A percentile compares a stretch with the other conserved stretches of the same genome.
Evolutionary conservation across 2,329 filamentous ascomycete genomes (phyloP).

Genomic region (Colletotrichum sp.): DNA sequence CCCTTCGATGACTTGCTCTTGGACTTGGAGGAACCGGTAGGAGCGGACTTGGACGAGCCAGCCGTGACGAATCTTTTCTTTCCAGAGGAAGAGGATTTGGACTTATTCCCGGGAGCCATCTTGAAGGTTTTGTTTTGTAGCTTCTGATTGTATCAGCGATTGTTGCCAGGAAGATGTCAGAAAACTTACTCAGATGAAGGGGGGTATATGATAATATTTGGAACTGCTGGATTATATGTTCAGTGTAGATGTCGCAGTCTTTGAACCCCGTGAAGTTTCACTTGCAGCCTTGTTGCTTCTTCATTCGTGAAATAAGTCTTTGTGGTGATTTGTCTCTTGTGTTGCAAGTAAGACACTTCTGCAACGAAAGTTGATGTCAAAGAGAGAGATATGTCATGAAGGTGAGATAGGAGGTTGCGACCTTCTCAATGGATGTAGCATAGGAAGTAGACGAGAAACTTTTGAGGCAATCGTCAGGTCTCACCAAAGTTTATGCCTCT

Average conservation of each 20-base stretch:
- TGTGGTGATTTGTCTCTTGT: not conserved
- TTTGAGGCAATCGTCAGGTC: not conserved
- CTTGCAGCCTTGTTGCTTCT: not conserved
- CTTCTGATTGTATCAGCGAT: not conserved
- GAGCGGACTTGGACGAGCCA: not conserved
- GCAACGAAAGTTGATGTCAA: not conserved
- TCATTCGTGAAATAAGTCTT: not conserved
- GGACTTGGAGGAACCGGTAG: not conserved
- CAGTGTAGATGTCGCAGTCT: not conserved
- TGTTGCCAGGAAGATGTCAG: not conserved
- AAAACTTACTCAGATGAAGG: not conserved
- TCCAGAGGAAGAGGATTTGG: not conserved
- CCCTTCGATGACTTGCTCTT: not conserved
- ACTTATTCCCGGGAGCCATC: not conserved
- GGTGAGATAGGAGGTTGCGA: not conserved
- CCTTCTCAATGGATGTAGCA: not conserved
- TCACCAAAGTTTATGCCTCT: not conserved
- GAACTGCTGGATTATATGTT: not conserved
- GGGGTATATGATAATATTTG: not conserved
- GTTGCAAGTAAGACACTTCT: not conserved
- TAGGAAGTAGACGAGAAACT: not conserved
- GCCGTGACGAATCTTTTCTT: not conserved
- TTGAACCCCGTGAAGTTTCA: not conserved
- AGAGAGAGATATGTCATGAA: not conserved
- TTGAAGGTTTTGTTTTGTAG: not conserved